These are phyloP conservation scores for Picochlorum sp. DNA, from an alignment of 139 green algal species.

Conservation along the genomic window DNA sequence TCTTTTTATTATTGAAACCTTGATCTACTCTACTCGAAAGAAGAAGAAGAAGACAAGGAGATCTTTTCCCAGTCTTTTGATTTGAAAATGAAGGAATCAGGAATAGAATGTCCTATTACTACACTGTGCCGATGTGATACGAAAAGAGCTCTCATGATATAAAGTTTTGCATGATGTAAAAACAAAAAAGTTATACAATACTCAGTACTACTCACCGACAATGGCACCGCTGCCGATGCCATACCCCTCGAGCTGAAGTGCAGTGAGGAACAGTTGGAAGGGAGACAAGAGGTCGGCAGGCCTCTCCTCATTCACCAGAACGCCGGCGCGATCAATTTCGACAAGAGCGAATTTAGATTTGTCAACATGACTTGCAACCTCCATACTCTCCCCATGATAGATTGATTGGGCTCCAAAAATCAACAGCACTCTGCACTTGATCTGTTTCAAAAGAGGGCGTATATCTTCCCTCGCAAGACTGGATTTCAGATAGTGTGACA, in stretches of 20 bases:
- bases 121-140: too few species aligned
- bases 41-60: too few species aligned
- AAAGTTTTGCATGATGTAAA: too few species aligned
- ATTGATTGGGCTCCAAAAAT: slow-evolving; percentile 25
- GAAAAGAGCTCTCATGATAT: too few species aligned
- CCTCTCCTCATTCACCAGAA: slow-evolving; percentile 23
- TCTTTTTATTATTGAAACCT: background rate
- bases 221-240: slow-evolving; percentile 6
- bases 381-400: slow-evolving; percentile 21
- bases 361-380: slow-evolving; percentile 14
- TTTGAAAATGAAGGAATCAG: too few species aligned
- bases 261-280: slow-evolving; percentile 25
- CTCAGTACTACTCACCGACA: too few species aligned
- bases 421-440: slow-evolving; percentile 25
- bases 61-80: too few species aligned
- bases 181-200: too few species aligned
- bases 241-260: slow-evolving; percentile 23
- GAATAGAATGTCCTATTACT: too few species aligned
- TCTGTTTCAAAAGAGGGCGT: background rate
- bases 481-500: slow-evolving; percentile 20
- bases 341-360: slow-evolving; percentile 18
- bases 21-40: too few species aligned
- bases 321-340: slow-evolving; percentile 23
- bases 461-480: slow-evolving; percentile 11
- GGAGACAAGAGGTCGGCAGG: slow-evolving; percentile 23